phyloP scores from a whole-genome alignment of 2,329 filamentous ascomycete genomes.

The Stagonosporopsis cucurbitacearum region DNA sequence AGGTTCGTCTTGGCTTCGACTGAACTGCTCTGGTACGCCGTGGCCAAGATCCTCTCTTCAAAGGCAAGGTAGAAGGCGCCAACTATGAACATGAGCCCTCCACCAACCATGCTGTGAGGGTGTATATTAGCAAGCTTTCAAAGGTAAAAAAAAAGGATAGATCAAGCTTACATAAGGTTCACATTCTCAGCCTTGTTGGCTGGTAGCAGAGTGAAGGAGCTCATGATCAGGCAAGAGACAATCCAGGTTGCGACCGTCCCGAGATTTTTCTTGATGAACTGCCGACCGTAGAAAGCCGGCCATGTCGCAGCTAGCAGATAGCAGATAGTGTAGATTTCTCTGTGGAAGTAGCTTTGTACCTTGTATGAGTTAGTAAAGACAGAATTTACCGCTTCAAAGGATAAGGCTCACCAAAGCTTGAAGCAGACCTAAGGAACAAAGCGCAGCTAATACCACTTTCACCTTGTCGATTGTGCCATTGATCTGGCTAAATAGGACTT shows the following conservation, averaged over 20 bases:
- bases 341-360: constrained; percentile 91
- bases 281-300: constrained; percentile 75
- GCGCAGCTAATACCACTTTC: constrained; percentile 67
- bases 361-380: constrained; percentile 42
- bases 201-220: constrained; percentile 85
- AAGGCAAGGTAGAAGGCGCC: constrained; percentile 81
- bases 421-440: constrained; percentile 75
- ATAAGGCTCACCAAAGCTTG: constrained; percentile 67
- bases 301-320: constrained; percentile 80
- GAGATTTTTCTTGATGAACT: constrained; percentile 72
- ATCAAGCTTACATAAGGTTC: constrained; percentile 69
- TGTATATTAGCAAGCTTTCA: constrained; percentile 11
- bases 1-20: constrained; percentile 47
- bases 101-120: constrained; percentile 71
- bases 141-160: not conserved
- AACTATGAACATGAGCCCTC: constrained; percentile 75
- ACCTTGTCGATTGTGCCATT: constrained; percentile 64
- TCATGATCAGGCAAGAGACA: constrained; percentile 80
- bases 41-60: constrained; percentile 67
- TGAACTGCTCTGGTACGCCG: constrained; percentile 43
- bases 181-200: constrained; percentile 85
- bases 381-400: not conserved
- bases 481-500: constrained; percentile 72
- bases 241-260: constrained; percentile 74
- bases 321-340: constrained; percentile 82